Evolutionary conservation across 2,329 filamentous ascomycete genomes (phyloP).

Genomic region (Boeremia lycopersici): DNA sequence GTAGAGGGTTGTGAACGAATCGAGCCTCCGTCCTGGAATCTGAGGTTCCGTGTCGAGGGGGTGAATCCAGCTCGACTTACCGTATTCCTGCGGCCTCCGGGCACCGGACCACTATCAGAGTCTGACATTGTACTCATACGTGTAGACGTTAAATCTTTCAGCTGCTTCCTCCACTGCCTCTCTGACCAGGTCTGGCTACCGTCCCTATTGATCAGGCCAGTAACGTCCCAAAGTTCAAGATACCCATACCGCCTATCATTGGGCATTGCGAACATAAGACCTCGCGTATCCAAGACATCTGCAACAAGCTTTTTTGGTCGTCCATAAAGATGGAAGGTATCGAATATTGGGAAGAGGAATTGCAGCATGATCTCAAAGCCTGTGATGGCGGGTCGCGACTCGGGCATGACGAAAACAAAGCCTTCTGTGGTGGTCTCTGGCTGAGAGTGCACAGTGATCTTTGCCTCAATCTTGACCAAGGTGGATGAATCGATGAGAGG

Average conservation of each 20-base stretch:
- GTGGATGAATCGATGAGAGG: conserved; percentile 93
- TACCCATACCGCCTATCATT: conserved; percentile 88
- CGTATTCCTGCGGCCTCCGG: conserved; percentile 52
- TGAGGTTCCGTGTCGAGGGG: conserved; percentile 42
- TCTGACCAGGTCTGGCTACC: conserved; percentile 82
- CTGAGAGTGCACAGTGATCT: conserved; percentile 82
- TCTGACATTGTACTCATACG: conserved; percentile 65
- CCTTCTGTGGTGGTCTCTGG: conserved; percentile 82
- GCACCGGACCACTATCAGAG: conserved; percentile 46
- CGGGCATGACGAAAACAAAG: conserved; percentile 98
- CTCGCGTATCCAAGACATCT: conserved; percentile 82
- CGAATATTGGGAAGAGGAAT: conserved; percentile 91
- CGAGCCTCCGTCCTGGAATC: conserved; percentile 52
- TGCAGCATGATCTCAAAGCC: conserved; percentile 96
- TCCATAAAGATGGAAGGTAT: conserved; percentile 90
- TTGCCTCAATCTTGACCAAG: conserved; percentile 89
- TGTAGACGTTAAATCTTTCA: conserved; percentile 86
- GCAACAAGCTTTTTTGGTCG: conserved; percentile 85
- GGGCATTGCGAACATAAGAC: conserved; percentile 98
- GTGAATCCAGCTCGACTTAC: conserved; percentile 49
- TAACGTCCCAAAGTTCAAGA: conserved; percentile 85
- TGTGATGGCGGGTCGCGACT: conserved; percentile 85
- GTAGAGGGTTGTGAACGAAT: conserved; percentile 53
- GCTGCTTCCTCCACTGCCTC: conserved; percentile 82
- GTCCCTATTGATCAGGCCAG: conserved; percentile 75